phyloP scores from a whole-genome alignment of 495 filamentous ascomycete species.

The Xylaria intraflava region DNA sequence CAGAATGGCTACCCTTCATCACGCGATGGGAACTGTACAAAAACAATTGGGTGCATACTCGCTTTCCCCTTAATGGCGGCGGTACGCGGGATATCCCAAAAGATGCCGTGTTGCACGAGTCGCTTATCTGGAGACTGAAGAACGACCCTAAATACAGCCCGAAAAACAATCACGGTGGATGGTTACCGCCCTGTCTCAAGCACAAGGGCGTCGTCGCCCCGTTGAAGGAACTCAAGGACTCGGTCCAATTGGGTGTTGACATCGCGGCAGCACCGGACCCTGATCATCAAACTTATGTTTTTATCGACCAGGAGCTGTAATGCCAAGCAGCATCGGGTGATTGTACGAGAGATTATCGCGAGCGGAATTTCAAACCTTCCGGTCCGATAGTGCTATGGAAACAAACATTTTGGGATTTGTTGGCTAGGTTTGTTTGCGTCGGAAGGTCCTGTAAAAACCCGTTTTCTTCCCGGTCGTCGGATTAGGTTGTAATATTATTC shows the following conservation, averaged over 20 bases:
- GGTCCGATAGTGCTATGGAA: too few species aligned
- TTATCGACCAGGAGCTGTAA: slow-evolving; percentile 1
- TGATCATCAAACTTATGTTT: slow-evolving; percentile 15
- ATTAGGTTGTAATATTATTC: too few species aligned
- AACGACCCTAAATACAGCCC: slow-evolving; percentile 54
- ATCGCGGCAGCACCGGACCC: slow-evolving; percentile 2
- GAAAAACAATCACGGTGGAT: slow-evolving; percentile 43
- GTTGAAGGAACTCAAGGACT: background rate
- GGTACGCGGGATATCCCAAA: slow-evolving; percentile 63
- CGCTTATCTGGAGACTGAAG: slow-evolving; percentile 56
- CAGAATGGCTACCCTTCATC: slow-evolving; percentile 33
- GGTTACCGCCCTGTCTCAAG: slow-evolving; percentile 17
- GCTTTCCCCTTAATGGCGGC: slow-evolving; percentile 55
- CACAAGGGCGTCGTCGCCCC: slow-evolving; percentile 9
- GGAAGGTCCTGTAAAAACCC: too few species aligned
- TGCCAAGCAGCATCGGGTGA: background rate
- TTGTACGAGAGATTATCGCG: background rate
- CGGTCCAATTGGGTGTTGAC: background rate
- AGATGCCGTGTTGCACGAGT: slow-evolving; percentile 56
- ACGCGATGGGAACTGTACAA: slow-evolving; percentile 27
- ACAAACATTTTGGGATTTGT: too few species aligned
- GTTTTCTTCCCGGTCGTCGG: too few species aligned
- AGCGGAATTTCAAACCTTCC: too few species aligned
- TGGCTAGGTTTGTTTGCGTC: too few species aligned
- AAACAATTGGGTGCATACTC: slow-evolving; percentile 25